Evolutionary conservation across 306 rosid genomes (phyloP).

Genomic region (Purshia tridentata): DNA sequence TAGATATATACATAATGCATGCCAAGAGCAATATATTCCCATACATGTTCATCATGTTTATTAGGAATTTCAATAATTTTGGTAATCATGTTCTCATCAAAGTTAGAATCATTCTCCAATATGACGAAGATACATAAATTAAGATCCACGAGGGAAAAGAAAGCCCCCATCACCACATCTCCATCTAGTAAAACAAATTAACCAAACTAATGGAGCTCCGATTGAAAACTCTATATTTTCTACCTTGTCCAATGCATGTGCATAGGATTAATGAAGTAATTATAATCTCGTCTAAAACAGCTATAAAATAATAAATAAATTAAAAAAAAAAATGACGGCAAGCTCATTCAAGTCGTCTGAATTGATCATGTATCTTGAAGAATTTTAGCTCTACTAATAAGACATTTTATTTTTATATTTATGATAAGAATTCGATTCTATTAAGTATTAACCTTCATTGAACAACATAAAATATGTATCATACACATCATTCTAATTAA

Average conservation of each 20-base stretch:
- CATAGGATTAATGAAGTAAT: neutral
- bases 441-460: too few species aligned
- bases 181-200: neutral
- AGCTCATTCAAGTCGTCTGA: too few species aligned
- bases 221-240: neutral
- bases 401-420: too few species aligned
- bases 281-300: neutral
- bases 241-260: slow-evolving; percentile 1
- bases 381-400: too few species aligned
- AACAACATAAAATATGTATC: too few species aligned
- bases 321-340: neutral
- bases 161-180: neutral
- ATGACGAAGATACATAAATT: neutral
- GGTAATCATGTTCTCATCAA: slow-evolving; percentile 6
- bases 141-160: neutral
- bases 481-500: too few species aligned
- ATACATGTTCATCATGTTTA: neutral
- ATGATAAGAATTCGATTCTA: too few species aligned
- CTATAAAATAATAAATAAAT: neutral
- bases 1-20: too few species aligned
- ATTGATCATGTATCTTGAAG: too few species aligned
- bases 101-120: neutral
- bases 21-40: too few species aligned
- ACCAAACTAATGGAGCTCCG: neutral
- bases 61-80: neutral